Evolutionary conservation across 2,329 filamentous ascomycete species (phyloP).

Genomic region (Rhynchosporium graminicola): DNA sequence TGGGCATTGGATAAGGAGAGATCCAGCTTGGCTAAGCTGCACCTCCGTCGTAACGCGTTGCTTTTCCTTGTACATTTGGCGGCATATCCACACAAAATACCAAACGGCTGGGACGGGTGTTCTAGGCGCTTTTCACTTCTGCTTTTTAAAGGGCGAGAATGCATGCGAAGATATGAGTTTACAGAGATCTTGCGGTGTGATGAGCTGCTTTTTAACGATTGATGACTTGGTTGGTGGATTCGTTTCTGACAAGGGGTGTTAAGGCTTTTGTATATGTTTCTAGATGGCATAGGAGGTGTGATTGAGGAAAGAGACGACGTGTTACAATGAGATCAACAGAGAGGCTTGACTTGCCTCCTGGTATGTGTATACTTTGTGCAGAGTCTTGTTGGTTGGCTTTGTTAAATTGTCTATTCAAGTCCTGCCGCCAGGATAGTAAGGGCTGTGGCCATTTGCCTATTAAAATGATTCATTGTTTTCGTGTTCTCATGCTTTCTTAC

Average conservation of each 20-base stretch:
- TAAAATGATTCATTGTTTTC: no score
- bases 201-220: slow-evolving; percentile 8
- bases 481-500: no score
- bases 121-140: slow-evolving; percentile 8
- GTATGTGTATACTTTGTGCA: neutral
- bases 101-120: slow-evolving; percentile 4
- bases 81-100: slow-evolving; percentile 5
- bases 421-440: no score
- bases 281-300: neutral
- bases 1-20: slow-evolving; percentile 8
- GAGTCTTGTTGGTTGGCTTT: no score
- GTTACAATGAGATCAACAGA: neutral
- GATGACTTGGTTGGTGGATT: slow-evolving; percentile 12
- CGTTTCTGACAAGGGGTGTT: neutral
- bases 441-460: no score
- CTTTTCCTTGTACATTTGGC: neutral
- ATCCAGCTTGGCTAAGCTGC: slow-evolving; percentile 6
- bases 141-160: neutral
- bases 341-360: neutral
- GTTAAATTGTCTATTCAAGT: no score
- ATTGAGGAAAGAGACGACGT: neutral
- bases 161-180: slow-evolving; percentile 3
- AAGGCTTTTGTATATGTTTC: slow-evolving; percentile 13
- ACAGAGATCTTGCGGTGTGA: slow-evolving; percentile 8
- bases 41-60: neutral